phyloP scores from a whole-genome alignment of 1,284 basidiomycete species.

The Puccinia hordei region DNA sequence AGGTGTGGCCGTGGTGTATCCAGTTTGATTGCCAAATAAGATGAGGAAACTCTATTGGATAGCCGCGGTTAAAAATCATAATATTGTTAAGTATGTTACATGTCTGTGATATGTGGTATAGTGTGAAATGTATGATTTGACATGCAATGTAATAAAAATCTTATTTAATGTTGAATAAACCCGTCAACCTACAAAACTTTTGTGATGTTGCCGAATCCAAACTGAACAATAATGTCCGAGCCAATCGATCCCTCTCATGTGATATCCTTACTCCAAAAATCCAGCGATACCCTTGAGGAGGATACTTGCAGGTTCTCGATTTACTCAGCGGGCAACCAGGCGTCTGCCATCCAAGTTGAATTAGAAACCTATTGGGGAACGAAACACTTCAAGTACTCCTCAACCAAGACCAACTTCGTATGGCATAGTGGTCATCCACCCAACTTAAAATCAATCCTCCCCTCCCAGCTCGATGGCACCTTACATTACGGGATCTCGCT shows the following conservation, averaged over 20 bases:
- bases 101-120: too few species aligned
- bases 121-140: too few species aligned
- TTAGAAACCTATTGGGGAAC: constrained; percentile 17
- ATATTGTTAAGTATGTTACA: too few species aligned
- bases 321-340: constrained; percentile 15
- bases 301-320: constrained; percentile 37
- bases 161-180: too few species aligned
- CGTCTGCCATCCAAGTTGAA: constrained; percentile 26
- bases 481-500: constrained; percentile 72
- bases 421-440: constrained; percentile 42
- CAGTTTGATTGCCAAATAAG: too few species aligned
- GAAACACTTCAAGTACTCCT: constrained; percentile 7
- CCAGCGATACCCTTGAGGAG: constrained; percentile 5
- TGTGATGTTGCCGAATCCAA: too few species aligned
- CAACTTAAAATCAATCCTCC: not conserved
- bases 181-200: too few species aligned
- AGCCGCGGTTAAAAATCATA: too few species aligned
- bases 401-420: constrained; percentile 34
- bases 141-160: too few species aligned
- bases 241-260: not conserved
- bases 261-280: constrained; percentile 13
- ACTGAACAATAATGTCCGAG: constrained; percentile 11
- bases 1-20: too few species aligned
- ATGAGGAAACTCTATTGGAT: too few species aligned
- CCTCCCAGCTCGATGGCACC: constrained; percentile 1